Conservation (phyloP, 2,329 filamentous ascomycete species). For the Paramyrothecium sp. region DNA sequence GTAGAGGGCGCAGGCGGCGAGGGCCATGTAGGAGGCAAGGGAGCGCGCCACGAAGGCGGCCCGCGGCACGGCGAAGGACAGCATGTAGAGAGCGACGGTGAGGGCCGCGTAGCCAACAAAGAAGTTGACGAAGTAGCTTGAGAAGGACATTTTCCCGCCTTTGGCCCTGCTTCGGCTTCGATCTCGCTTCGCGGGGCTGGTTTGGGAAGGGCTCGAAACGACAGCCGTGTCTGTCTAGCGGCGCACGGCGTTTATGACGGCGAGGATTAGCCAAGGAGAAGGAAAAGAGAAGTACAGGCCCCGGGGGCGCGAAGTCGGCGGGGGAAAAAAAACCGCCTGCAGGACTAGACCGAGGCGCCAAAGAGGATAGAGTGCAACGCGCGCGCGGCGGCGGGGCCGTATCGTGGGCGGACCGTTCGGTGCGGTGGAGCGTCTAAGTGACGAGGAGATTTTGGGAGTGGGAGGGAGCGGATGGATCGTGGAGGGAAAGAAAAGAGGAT, state of each 20-base stretch:
- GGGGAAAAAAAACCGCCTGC: neutral
- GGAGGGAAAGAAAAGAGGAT: too few species aligned
- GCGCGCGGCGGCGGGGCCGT: neutral
- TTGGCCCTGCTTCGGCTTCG: conserved; percentile 1
- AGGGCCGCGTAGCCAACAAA: conserved; percentile 50
- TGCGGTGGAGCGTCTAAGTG: too few species aligned
- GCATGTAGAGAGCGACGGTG: conserved; percentile 57
- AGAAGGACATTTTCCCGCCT: conserved; percentile 32
- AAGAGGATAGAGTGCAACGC: neutral
- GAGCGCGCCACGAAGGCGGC: conserved; percentile 68
- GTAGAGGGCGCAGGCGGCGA: conserved; percentile 63
- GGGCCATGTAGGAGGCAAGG: conserved; percentile 62
- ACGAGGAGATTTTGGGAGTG: too few species aligned
- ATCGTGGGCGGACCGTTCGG: neutral
- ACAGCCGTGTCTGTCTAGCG: too few species aligned
- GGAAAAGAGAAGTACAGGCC: neutral
- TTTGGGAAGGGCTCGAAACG: too few species aligned
- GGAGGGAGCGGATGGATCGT: too few species aligned
- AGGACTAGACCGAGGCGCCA: neutral
- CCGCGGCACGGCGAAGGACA: conserved; percentile 56
- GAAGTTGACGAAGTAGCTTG: conserved; percentile 43
- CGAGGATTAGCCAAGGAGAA: too few species aligned
- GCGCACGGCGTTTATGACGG: too few species aligned
- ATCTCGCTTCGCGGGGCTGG: neutral
- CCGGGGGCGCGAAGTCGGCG: neutral